Evolutionary conservation across 1,284 basidiomycete species (phyloP), one percentile per base, ranked within the genome.

Genomic region (Sporisorium graminicola): DNA sequence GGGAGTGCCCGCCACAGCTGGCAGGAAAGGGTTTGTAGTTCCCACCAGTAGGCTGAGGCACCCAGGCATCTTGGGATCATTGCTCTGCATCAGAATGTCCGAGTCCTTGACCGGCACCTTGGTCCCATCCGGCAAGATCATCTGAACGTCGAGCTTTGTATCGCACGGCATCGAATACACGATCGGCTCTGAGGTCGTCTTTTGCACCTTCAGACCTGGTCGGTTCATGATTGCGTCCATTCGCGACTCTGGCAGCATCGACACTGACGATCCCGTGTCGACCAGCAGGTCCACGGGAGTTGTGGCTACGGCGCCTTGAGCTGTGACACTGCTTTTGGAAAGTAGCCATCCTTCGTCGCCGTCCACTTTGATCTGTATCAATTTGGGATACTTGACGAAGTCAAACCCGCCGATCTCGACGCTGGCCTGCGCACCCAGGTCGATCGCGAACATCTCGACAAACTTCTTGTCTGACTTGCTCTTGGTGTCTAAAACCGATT

Each of bases 1-100:
- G 0, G 72, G 72, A 1, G 58, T 69, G 5, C 65, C 72, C 9
- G 58, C 61, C n/a, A 74, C 72, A 3, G 62, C 40, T 9, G 72
- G 72, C 27, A 62, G 13, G 33, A 69, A 69, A 10, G 66, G 66
- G 13, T 65, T 65, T 12, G 72, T 69, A 9, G 65, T 68, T 2
- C 65, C 72, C 4, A 74, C 61, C 18, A 69, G 44, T 37, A 74
- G 33, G 29, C 65, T 69, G 20, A 74, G 29, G 49, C 72, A 74
- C 14, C 72, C 72, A 1, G 66, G 66, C 65, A 52, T 69, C 18
- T 26, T 61, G 20, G 58, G n/a, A 47, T 74, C 72, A 43, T 69
- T 65, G 72, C 72, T 74, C 55, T 65, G 33, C 65, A 74, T 69
- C 58, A 74, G 47, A 20, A 74, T 53, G 24, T 65, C 65, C 42